A percentile compares a stretch with the other conserved stretches of the same genome.
phyloP scores from a whole-genome alignment of 306 rosid genomes.

The Vigna angularis region DNA sequence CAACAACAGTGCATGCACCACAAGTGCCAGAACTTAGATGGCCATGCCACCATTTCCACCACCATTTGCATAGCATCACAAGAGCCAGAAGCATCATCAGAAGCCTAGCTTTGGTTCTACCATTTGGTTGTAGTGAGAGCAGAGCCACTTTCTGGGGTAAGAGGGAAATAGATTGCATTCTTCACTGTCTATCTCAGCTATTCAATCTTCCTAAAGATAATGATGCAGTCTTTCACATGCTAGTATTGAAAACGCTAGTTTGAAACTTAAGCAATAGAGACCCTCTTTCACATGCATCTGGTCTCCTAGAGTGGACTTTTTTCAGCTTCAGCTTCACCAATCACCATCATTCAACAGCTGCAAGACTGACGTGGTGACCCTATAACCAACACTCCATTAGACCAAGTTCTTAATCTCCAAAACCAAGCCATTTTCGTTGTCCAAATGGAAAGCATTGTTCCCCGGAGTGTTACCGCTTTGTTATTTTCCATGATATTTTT shows the following conservation, averaged over 20 bases:
- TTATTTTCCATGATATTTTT: constrained; percentile 50
- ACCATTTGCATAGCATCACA: constrained; percentile 36
- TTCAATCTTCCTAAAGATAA: constrained; percentile 47
- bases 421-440: constrained; percentile 38
- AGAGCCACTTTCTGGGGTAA: constrained; percentile 50
- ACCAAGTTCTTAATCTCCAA: constrained; percentile 46
- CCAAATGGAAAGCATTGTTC: constrained; percentile 53
- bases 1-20: constrained; percentile 46
- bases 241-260: constrained; percentile 63
- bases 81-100: constrained; percentile 23
- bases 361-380: constrained; percentile 13
- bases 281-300: constrained; percentile 71
- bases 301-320: constrained; percentile 63
- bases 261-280: constrained; percentile 64
- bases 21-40: constrained; percentile 38
- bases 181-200: constrained; percentile 18
- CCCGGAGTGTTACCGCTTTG: constrained; percentile 39
- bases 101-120: constrained; percentile 19
- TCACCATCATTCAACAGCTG: constrained; percentile 46
- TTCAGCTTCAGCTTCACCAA: constrained; percentile 36
- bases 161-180: constrained; percentile 36
- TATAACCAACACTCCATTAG: constrained; percentile 23
- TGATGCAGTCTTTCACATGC: constrained; percentile 68
- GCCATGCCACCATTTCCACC: constrained; percentile 23
- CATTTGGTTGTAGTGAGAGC: constrained; percentile 29